phyloP scores from a whole-genome alignment of 2,329 filamentous ascomycete genomes.

The Fusarium secorum region DNA sequence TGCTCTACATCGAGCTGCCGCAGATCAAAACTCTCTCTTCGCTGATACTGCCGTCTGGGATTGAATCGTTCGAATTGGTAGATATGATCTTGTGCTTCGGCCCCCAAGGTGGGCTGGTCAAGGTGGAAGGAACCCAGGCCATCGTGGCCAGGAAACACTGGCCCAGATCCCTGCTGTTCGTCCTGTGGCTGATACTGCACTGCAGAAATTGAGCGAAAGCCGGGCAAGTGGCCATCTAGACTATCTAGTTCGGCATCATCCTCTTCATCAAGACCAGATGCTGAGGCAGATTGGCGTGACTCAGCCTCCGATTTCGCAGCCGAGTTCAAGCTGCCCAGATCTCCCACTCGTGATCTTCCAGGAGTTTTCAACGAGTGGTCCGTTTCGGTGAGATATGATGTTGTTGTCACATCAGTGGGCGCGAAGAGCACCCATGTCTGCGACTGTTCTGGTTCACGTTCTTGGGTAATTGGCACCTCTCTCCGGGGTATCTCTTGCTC shows the following conservation, averaged over 20 bases:
- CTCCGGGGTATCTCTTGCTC: slow-evolving; percentile 47
- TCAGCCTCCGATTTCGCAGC: slow-evolving; percentile 67
- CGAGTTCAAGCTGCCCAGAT: slow-evolving; percentile 80
- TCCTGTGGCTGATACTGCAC: slow-evolving; percentile 36
- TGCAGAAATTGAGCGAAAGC: slow-evolving; percentile 73
- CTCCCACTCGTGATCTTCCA: slow-evolving; percentile 77
- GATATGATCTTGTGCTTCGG: slow-evolving; percentile 79
- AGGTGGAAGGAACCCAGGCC: slow-evolving; percentile 85
- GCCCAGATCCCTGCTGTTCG: slow-evolving; percentile 58
- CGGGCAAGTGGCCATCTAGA: slow-evolving; percentile 88
- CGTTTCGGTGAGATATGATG: slow-evolving; percentile 73
- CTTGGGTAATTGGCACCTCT: slow-evolving; percentile 42
- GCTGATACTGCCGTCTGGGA: slow-evolving; percentile 68
- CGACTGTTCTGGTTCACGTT: slow-evolving; percentile 67
- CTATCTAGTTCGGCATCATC: slow-evolving; percentile 88
- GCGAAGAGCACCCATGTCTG: slow-evolving; percentile 98
- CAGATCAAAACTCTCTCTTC: slow-evolving; percentile 62
- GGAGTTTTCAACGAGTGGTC: slow-evolving; percentile 69
- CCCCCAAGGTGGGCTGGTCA: slow-evolving; percentile 60
- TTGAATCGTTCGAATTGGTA: slow-evolving; percentile 91
- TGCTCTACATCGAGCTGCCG: slow-evolving; percentile 61
- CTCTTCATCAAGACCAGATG: slow-evolving; percentile 55
- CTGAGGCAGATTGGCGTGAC: slow-evolving; percentile 50
- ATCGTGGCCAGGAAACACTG: slow-evolving; percentile 90
- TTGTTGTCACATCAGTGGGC: slow-evolving; percentile 70